Conservation (phyloP, 176 grass and related monocot species). For the Aegilops umbellulata region DNA sequence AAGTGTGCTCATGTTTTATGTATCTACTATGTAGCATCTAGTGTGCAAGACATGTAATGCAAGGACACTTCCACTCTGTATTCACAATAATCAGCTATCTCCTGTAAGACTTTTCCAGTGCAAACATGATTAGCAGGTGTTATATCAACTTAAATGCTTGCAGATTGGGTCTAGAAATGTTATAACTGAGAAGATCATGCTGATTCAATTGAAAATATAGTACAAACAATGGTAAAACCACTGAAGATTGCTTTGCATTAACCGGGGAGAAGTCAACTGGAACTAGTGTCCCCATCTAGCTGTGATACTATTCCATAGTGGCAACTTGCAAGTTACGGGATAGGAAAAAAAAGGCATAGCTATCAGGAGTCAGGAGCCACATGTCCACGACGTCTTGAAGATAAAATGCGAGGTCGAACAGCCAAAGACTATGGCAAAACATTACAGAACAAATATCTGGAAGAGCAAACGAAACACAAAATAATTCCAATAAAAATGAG, state of each 20-base stretch:
- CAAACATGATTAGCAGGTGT: constrained; percentile 20
- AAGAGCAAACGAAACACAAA: background rate
- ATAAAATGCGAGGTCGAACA: background rate
- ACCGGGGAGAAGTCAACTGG: background rate
- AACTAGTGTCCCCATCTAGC: constrained; percentile 14
- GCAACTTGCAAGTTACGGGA: constrained; percentile 28
- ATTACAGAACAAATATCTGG: constrained; percentile 4
- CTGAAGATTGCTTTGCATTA: background rate
- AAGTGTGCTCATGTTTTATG: constrained; percentile 34
- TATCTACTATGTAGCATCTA: constrained; percentile 29
- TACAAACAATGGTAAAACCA: constrained; percentile 11
- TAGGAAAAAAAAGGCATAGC: constrained; percentile 9
- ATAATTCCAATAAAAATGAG: background rate
- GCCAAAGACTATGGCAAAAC: background rate
- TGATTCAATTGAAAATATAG: background rate
- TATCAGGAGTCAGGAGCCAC: constrained; percentile 23
- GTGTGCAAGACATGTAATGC: constrained; percentile 33
- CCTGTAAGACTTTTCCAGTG: constrained; percentile 11
- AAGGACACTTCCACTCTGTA: constrained; percentile 46
- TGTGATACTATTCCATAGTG: background rate
- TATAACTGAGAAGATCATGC: constrained; percentile 3
- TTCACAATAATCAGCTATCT: constrained; percentile 34
- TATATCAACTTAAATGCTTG: constrained; percentile 16
- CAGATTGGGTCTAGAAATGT: background rate
- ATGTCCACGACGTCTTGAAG: background rate